Evolutionary conservation across 345 rosid genomes (phyloP), one percentile per base, ranked within the genome.

Genomic region (Eutrema japonicum): DNA sequence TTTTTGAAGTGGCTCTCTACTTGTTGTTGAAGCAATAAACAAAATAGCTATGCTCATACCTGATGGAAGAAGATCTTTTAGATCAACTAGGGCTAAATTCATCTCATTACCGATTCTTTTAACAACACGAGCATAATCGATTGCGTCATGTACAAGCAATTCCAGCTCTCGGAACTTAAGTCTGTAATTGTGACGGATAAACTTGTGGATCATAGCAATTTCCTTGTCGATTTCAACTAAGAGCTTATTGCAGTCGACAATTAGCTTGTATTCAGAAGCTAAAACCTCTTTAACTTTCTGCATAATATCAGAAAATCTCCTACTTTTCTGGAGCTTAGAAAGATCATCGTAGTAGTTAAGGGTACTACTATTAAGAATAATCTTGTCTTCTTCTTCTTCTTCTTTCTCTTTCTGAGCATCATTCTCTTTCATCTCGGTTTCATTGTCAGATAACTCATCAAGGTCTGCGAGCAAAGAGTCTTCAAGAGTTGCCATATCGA

Each of bases 121-220:
- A 18, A 58, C 63, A 37, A 58, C 30, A 37, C 63, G 37, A 53
- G 58, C 58, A 11, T 53, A 53, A 16, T 58, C n/a, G 8, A 10
- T 10, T 37, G 63, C 43, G 43, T 37, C 13, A 22, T 10, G 12
- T 2, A 50, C 62, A 36, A 56, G 29, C 0, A 0, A 14, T 2
- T 35, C 43, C 10, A 56, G 13, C 2, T 9, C 1, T 8, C 8
- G 32, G 8, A 50, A 50, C n/a, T 26, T 22, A 10, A 26, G 55
- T 26, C n/a, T 50, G 12, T 50, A 50, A 10, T 26, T 50, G 33
- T 50, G 2, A 10, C 63, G 29, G n/a, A 58, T 37, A 37, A 58
- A 58, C 7, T 18, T 16, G 30, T 58, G 30, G 42, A 29, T 33
- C 16, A 12, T 53, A 10, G 6, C 18, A 53, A 53, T 30, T 12